Evolutionary conservation across 2,329 filamentous ascomycete species (phyloP), one percentile per base, ranked within the genome.

Genomic region (Ascochyta viciae-villosae): DNA sequence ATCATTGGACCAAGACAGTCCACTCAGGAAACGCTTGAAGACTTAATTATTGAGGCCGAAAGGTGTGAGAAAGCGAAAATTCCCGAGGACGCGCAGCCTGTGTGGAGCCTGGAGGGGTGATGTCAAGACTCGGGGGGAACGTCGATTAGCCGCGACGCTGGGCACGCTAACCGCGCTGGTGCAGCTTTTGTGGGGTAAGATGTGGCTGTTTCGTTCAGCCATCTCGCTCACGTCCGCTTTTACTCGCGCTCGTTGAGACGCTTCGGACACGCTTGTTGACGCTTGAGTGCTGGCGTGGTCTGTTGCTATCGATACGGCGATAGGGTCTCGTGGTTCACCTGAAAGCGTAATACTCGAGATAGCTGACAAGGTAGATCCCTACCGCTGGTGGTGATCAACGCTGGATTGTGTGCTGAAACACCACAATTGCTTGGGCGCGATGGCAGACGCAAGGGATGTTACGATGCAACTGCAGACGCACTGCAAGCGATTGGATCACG

Each of bases 111-210:
- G 46, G 41, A 51, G 53, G 23, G 38, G 50, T 58, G 55, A 58
- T 58, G 55, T 58, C 55, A 58, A 52, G 46, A 54, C 46, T 43
- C 43, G 49, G 38, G 52, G 50, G 52, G 41, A 9, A 51, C 47
- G 37, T 56, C 47, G 43, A 51, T 56, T 56, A 56, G 53, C 47
- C 53, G 53, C 53, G 47, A 46, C 19, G 10, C 53, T 46, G 37
- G 53, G 46, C 48, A 38, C 42, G 38, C 47, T 56, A 47, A 43
- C 46, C 35, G 22, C 6, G 2, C 13, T 50, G 35, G 47, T 24
- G 26, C 34, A 22, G 6, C 45, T 29, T 48, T 44, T 57, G 48
- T 57, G 54, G 49, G 54, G 54, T 57, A 57, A 44, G 34, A 38
- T 47, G 55, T 50, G 45, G 55, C 50, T 54, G 40, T 34, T 13